Conservation (phyloP, 495 filamentous ascomycete genomes). For the Podospora didyma region DNA sequence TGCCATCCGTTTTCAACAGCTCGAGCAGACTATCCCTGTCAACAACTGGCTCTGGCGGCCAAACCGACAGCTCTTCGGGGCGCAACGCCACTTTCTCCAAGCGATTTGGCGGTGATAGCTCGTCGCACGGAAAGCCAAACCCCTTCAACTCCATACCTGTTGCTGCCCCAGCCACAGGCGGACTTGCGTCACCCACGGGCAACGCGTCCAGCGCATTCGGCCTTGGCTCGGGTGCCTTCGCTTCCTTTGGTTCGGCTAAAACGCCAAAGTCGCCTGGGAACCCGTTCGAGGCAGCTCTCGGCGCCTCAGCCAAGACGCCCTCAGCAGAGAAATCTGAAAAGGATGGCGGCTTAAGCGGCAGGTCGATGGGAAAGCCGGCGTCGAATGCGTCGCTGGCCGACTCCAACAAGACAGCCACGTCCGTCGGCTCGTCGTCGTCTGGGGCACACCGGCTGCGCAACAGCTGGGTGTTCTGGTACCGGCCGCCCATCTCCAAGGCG, state of each 20-base stretch:
- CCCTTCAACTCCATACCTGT: slow-evolving; percentile 68
- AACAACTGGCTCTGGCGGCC: slow-evolving; percentile 56
- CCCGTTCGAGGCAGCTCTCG: slow-evolving; percentile 66
- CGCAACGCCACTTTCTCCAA: slow-evolving; percentile 62
- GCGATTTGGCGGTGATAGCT: slow-evolving; percentile 71
- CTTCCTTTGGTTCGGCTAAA: slow-evolving; percentile 85
- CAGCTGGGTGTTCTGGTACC: slow-evolving; percentile 95
- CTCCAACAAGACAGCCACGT: slow-evolving; percentile 23
- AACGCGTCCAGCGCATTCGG: slow-evolving; percentile 91
- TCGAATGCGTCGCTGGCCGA: slow-evolving; percentile 41
- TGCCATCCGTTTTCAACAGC: slow-evolving; percentile 36
- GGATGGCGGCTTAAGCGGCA: slow-evolving; percentile 45
- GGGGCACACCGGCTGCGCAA: slow-evolving; percentile 66
- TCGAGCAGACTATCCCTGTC: slow-evolving; percentile 87
- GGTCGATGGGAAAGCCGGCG: slow-evolving; percentile 32
- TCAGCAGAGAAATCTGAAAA: slow-evolving; percentile 54
- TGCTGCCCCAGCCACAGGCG: slow-evolving; percentile 64
- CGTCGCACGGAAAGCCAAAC: slow-evolving; percentile 76
- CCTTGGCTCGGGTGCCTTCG: slow-evolving; percentile 91
- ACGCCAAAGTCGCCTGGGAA: slow-evolving; percentile 85
- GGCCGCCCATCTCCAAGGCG: slow-evolving; percentile 84
- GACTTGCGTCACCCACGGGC: slow-evolving; percentile 78
- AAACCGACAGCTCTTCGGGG: slow-evolving; percentile 60
- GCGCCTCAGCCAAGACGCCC: slow-evolving; percentile 60
- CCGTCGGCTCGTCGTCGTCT: slow-evolving; percentile 16